phyloP scores from a whole-genome alignment of 495 filamentous ascomycete species.

The Annulohypoxylon maeteangense region DNA sequence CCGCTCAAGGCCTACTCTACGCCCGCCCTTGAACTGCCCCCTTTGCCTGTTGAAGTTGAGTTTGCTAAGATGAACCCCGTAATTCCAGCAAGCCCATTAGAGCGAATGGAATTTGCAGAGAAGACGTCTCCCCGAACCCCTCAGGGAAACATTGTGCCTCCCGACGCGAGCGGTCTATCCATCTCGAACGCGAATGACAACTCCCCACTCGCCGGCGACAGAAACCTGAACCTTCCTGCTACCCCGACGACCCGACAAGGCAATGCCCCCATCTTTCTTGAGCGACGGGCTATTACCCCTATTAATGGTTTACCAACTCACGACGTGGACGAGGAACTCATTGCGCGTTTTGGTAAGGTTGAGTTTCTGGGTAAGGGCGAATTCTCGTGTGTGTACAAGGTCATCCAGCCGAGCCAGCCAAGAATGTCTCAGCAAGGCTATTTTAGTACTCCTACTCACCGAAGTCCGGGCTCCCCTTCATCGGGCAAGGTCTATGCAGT shows the following conservation, averaged over 20 bases:
- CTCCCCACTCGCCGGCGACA: conserved; percentile 46
- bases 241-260: conserved; percentile 81
- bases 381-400: conserved; percentile 91
- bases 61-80: conserved; percentile 59
- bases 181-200: conserved; percentile 67
- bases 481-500: conserved; percentile 79
- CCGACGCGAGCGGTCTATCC: conserved; percentile 83
- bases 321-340: conserved; percentile 76
- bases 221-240: conserved; percentile 67
- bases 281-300: conserved; percentile 54
- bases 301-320: conserved; percentile 48
- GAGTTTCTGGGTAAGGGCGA: conserved; percentile 85
- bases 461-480: conserved; percentile 52
- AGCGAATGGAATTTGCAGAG: conserved; percentile 58
- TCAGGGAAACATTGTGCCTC: conserved; percentile 74
- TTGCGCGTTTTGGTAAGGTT: conserved; percentile 77
- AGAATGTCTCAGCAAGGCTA: conserved; percentile 35
- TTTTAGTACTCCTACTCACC: conserved; percentile 47
- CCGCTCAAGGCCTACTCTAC: conserved; percentile 50
- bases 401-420: conserved; percentile 58
- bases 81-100: conserved; percentile 63
- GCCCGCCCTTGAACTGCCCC: conserved; percentile 41
- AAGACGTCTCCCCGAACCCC: conserved; percentile 81
- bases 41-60: conserved; percentile 43
- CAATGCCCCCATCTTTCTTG: conserved; percentile 26